Conservation (phyloP, 179 eudicot species). For the Actinidia arguta region DNA sequence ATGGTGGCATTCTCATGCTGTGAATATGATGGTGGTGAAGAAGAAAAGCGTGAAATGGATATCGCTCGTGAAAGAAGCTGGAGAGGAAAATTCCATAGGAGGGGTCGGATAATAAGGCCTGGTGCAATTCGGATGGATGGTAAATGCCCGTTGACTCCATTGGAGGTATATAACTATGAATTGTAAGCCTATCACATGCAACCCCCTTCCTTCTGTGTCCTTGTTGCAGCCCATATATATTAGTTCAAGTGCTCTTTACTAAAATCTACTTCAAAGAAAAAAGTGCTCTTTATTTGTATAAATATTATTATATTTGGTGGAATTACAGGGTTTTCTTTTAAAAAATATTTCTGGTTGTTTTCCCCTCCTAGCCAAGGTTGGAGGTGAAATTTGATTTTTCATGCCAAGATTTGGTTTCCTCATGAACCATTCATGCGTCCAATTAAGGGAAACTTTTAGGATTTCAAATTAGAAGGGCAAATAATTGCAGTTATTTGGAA, state of each 20-base stretch:
- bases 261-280: not conserved
- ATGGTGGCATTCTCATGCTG: constrained; percentile 99
- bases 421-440: constrained; percentile 5
- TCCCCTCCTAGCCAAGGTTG: not conserved
- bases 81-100: constrained; percentile 92
- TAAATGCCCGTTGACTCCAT: constrained; percentile 96
- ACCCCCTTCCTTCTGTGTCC: not conserved
- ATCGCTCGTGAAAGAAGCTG: constrained; percentile 96
- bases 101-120: constrained; percentile 90
- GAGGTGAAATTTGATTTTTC: not conserved
- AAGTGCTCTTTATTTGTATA: not conserved
- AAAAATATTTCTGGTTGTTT: not conserved
- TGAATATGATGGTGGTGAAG: constrained; percentile 93
- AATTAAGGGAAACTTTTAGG: not conserved
- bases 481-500: no score
- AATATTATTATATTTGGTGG: not conserved
- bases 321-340: not conserved
- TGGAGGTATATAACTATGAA: constrained; percentile 68
- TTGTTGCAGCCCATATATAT: not conserved
- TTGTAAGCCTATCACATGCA: not conserved
- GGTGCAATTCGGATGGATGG: constrained; percentile 95
- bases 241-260: not conserved
- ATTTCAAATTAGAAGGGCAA: not conserved
- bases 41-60: constrained; percentile 96
- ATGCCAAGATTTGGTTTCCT: not conserved